Percentiles rank a stretch among this genome's conserved stretches.
Conservation (phyloP, 139 green algal genomes). For the Haematococcus lacustris region DNA sequence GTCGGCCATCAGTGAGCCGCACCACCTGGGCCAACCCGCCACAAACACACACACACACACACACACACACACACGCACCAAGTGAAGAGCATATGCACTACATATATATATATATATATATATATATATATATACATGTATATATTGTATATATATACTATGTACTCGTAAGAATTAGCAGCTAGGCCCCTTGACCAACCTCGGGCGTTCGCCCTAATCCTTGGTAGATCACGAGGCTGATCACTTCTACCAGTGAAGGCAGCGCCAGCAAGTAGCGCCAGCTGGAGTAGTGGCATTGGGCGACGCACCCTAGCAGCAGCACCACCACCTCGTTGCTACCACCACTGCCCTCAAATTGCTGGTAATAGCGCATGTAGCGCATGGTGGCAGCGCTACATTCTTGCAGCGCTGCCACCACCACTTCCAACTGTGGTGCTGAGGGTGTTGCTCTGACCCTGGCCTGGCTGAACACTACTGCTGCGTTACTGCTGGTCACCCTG, state of each 20-base stretch:
- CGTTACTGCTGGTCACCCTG: constrained; percentile 2
- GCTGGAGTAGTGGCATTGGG: too few relatives aligned
- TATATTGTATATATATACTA: not conserved
- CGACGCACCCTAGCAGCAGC: too few relatives aligned
- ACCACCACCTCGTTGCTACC: too few relatives aligned
- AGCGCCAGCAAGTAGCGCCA: too few relatives aligned
- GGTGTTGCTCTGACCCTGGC: not conserved
- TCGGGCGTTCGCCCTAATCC: too few relatives aligned
- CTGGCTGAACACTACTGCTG: not conserved
- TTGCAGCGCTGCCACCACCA: not conserved
- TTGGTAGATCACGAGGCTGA: too few relatives aligned
- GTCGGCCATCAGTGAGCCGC: constrained; percentile 2
- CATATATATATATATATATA: not conserved
- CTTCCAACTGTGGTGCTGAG: not conserved
- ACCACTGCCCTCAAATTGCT: too few relatives aligned
- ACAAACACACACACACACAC: not conserved
- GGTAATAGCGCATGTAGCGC: too few relatives aligned
- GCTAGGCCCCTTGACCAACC: too few relatives aligned
- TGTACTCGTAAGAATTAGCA: not conserved
- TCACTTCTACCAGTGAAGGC: too few relatives aligned
- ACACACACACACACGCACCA: not conserved
- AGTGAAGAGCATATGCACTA: not conserved
- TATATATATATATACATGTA: not conserved
- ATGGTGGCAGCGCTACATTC: too few relatives aligned
- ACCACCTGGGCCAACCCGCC: not conserved